These are phyloP conservation scores for Clarireedia homoeocarpa DNA, from an alignment of 2,329 filamentous ascomycete genomes.

Conservation along the genomic window DNA sequence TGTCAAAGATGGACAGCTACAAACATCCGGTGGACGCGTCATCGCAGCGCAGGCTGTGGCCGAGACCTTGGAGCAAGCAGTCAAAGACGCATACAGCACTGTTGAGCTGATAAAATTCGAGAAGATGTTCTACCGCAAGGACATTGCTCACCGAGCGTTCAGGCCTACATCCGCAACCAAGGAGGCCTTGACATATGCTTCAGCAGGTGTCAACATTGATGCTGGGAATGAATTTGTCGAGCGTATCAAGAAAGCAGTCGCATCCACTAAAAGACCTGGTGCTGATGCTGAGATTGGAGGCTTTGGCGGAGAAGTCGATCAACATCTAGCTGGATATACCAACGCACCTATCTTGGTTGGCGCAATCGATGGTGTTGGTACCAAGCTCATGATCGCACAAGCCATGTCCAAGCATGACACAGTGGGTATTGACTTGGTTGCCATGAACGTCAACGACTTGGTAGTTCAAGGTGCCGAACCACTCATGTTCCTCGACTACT, in stretches of 20 bases:
- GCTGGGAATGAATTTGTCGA: slow-evolving; percentile 89
- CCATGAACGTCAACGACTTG: slow-evolving; percentile 82
- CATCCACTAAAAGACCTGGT: slow-evolving; percentile 74
- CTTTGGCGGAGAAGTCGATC: slow-evolving; percentile 82
- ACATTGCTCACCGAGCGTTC: slow-evolving; percentile 77
- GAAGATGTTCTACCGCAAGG: slow-evolving; percentile 57
- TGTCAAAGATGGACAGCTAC: slow-evolving; percentile 53
- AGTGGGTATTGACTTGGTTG: slow-evolving; percentile 92
- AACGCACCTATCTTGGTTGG: slow-evolving; percentile 78
- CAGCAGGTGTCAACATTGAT: slow-evolving; percentile 89
- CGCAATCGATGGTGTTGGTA: slow-evolving; percentile 92
- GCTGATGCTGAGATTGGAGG: slow-evolving; percentile 80
- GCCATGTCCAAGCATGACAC: slow-evolving; percentile 84
- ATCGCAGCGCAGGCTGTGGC: slow-evolving; percentile 85
- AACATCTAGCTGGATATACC: slow-evolving; percentile 65
- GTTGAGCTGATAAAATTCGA: slow-evolving; percentile 69
- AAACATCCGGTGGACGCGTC: slow-evolving; percentile 80
- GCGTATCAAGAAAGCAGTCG: slow-evolving; percentile 85
- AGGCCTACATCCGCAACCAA: slow-evolving; percentile 33
- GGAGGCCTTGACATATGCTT: slow-evolving; percentile 74
- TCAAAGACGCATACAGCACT: slow-evolving; percentile 80
- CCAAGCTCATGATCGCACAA: slow-evolving; percentile 94
- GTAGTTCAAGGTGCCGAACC: slow-evolving; percentile 94
- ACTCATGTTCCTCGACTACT: slow-evolving; percentile 96
- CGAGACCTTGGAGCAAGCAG: slow-evolving; percentile 69